phyloP scores from a whole-genome alignment of 192 early-diverging fungal genomes.

The Podochytrium sp. region DNA sequence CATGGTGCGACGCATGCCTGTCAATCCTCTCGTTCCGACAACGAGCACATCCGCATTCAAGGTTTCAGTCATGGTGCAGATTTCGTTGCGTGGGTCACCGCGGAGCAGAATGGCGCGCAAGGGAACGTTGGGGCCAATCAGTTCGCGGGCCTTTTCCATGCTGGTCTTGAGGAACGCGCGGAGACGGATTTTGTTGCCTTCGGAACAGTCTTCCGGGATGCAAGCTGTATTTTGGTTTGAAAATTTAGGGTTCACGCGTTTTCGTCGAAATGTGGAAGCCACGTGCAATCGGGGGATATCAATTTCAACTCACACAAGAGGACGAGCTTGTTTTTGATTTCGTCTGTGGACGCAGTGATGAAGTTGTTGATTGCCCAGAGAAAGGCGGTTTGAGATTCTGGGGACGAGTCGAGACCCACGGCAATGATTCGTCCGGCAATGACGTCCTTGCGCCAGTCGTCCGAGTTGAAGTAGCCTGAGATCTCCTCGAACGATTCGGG shows the following conservation, averaged over 20 bases:
- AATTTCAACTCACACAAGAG: neutral
- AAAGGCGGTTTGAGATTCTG: neutral
- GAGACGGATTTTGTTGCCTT: neutral
- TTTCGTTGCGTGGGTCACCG: constrained; percentile 49
- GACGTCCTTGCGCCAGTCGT: constrained; percentile 28
- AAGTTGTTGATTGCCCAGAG: neutral
- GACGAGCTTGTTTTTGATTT: neutral
- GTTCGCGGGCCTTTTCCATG: neutral
- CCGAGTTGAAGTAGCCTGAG: constrained; percentile 5
- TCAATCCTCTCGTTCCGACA: constrained; percentile 61
- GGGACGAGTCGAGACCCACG: neutral
- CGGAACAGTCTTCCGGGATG: neutral
- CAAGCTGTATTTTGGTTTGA: neutral
- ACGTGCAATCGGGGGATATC: neutral
- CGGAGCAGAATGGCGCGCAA: constrained; percentile 45
- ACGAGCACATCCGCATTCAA: constrained; percentile 48
- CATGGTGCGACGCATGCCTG: constrained; percentile 53
- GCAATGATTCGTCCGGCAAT: neutral
- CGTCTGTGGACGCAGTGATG: neutral
- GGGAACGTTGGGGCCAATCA: neutral
- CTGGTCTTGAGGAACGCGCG: neutral
- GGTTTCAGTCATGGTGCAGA: constrained; percentile 15
- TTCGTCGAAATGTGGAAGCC: neutral
- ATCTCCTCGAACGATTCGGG: constrained; percentile 20
- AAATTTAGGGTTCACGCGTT: neutral